Conservation (phyloP, 768 basidiomycete species). For the Tulasnella sp. region DNA sequence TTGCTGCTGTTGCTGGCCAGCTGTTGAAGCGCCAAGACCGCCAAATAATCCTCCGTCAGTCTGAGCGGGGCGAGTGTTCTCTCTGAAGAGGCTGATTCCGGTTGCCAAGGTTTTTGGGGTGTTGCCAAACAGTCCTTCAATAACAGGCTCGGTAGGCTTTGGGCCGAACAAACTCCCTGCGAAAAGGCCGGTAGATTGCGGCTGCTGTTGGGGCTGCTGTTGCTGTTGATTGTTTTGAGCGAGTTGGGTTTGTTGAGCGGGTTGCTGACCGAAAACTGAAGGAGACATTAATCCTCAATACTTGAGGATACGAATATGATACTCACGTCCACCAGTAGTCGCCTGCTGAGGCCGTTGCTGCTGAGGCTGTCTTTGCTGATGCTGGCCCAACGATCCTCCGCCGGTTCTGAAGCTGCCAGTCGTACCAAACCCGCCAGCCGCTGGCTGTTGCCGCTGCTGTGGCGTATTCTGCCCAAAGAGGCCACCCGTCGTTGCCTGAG, state of each 20-base stretch:
- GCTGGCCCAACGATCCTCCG: slow-evolving; percentile 9
- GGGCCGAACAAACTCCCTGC: slow-evolving; percentile 4
- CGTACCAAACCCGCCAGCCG: slow-evolving; percentile 1
- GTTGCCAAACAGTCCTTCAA: slow-evolving; percentile 32
- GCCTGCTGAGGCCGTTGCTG: slow-evolving; percentile 5
- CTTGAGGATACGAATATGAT: background rate
- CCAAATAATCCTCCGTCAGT: slow-evolving; percentile 40
- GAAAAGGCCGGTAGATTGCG: background rate
- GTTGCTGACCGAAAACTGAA: slow-evolving; percentile 15
- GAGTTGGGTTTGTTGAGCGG: slow-evolving; percentile 5
- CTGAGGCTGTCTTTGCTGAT: slow-evolving; percentile 7
- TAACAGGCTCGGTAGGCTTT: slow-evolving; percentile 1
- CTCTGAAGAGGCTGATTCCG: slow-evolving; percentile 37
- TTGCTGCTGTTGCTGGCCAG: slow-evolving; percentile 26
- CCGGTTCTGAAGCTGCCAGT: background rate
- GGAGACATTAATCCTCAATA: background rate
- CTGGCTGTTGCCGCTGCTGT: slow-evolving; percentile 31
- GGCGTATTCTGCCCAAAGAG: slow-evolving; percentile 33
- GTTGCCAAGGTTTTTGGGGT: slow-evolving; percentile 26
- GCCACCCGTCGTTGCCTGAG: slow-evolving; percentile 22
- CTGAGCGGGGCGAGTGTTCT: slow-evolving; percentile 25
- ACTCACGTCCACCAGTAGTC: slow-evolving; percentile 10
- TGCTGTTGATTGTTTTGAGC: too few relatives aligned
- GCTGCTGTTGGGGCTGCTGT: slow-evolving; percentile 12
- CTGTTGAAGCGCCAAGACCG: slow-evolving; percentile 33